phyloP scores from a whole-genome alignment of 1,284 basidiomycete species.

The Fomes fomentarius region DNA sequence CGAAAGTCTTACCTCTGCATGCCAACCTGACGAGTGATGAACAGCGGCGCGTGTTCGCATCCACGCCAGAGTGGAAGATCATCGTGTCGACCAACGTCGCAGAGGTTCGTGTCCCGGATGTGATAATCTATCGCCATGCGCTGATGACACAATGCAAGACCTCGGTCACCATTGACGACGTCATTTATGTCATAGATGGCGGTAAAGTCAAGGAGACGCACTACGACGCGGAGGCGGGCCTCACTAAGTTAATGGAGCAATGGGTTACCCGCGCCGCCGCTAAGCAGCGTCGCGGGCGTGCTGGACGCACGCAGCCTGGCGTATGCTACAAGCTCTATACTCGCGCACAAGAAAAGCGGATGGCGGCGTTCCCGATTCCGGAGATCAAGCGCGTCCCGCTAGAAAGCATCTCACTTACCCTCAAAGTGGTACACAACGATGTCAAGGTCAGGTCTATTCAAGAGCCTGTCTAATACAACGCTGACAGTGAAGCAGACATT shows the following conservation, averaged over 20 bases:
- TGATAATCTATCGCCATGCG: not conserved
- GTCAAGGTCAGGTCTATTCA: conserved; percentile 56
- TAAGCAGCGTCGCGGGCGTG: conserved; percentile 86
- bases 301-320: conserved; percentile 87
- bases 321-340: conserved; percentile 88
- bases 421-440: conserved; percentile 84
- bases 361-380: conserved; percentile 79
- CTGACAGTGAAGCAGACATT: conserved; percentile 43
- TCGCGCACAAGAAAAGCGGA: conserved; percentile 68
- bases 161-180: conserved; percentile 92
- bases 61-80: conserved; percentile 77
- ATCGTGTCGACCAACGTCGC: conserved; percentile 92
- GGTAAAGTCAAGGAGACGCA: conserved; percentile 92
- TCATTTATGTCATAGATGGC: conserved; percentile 84
- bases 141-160: conserved; percentile 59
- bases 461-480: not conserved
- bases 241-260: conserved; percentile 79
- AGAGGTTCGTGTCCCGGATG: conserved; percentile 48
- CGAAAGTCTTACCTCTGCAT: conserved; percentile 83
- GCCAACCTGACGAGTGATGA: conserved; percentile 88
- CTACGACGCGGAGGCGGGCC: conserved; percentile 77
- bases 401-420: conserved; percentile 81
- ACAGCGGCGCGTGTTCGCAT: conserved; percentile 80
- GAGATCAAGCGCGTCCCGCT: conserved; percentile 92
- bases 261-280: conserved; percentile 85